A percentile compares a stretch with the other conserved stretches of the same genome.
Evolutionary conservation across 129 eudicot species (phyloP).

Genomic region (Apium graveolens): DNA sequence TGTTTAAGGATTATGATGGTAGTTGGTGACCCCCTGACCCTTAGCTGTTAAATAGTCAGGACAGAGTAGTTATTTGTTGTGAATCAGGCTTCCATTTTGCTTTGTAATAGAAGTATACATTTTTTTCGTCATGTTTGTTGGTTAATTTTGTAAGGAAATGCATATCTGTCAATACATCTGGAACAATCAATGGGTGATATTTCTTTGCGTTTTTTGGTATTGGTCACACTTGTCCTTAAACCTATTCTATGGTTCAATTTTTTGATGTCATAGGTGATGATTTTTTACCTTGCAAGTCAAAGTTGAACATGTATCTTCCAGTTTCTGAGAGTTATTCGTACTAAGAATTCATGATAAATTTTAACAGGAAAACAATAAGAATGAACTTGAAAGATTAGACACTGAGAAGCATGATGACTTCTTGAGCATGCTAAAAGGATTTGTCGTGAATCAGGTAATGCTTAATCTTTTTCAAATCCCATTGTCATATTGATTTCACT

Average conservation of each 20-base stretch:
- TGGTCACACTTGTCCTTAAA: background rate
- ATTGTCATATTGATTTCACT: background rate
- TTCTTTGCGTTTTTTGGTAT: background rate
- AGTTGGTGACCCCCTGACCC: background rate
- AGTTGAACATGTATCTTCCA: background rate
- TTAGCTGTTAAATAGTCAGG: background rate
- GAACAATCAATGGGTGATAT: background rate
- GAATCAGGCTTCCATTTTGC: background rate
- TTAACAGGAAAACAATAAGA: constrained; percentile 76
- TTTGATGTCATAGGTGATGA: background rate
- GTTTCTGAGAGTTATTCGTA: background rate
- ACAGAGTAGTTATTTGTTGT: background rate
- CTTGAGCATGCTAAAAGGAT: constrained; percentile 80
- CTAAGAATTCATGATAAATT: constrained; percentile 7
- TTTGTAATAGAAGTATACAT: background rate
- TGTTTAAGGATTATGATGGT: background rate
- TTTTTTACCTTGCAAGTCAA: background rate
- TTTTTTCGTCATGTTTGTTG: background rate
- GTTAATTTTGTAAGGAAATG: background rate
- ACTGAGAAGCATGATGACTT: constrained; percentile 77
- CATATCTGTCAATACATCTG: background rate
- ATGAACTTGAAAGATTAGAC: constrained; percentile 74
- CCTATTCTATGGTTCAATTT: background rate
- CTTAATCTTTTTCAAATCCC: background rate
- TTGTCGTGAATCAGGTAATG: constrained; percentile 79